phyloP scores from a whole-genome alignment of 148 eudicot species.

The Camellia granthamiana region DNA sequence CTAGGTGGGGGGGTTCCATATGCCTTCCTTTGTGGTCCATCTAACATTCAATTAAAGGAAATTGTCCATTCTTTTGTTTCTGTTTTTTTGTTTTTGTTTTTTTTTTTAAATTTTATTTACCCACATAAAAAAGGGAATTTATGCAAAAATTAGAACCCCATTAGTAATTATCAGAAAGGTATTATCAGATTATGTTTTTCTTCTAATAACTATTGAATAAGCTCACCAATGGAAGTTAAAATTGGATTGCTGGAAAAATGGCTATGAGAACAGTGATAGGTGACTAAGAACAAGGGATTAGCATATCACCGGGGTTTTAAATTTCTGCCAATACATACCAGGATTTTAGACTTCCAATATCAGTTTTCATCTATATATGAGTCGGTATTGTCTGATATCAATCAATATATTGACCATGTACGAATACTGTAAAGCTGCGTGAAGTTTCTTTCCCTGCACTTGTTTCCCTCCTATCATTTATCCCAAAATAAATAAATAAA shows the following conservation, averaged over 20 bases:
- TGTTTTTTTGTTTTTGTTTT: neutral
- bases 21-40: slow-evolving; percentile 20
- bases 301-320: too few relatives aligned
- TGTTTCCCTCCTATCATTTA: too few relatives aligned
- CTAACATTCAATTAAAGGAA: slow-evolving; percentile 9
- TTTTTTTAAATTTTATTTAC: neutral
- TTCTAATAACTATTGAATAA: neutral
- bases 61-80: neutral
- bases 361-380: too few relatives aligned
- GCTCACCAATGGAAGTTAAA: neutral
- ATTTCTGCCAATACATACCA: too few relatives aligned
- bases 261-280: neutral
- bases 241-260: neutral
- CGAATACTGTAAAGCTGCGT: too few relatives aligned
- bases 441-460: too few relatives aligned
- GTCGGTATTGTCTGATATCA: too few relatives aligned
- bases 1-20: slow-evolving; percentile 7
- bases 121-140: neutral
- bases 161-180: neutral
- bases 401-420: too few relatives aligned
- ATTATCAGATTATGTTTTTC: neutral
- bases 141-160: neutral
- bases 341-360: too few relatives aligned
- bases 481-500: too few relatives aligned
- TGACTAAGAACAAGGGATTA: too few relatives aligned